Percentiles rank a stretch among this genome's conserved stretches.
Conservation (phyloP, 2,329 filamentous ascomycete genomes). For the Xylogone sp. region DNA sequence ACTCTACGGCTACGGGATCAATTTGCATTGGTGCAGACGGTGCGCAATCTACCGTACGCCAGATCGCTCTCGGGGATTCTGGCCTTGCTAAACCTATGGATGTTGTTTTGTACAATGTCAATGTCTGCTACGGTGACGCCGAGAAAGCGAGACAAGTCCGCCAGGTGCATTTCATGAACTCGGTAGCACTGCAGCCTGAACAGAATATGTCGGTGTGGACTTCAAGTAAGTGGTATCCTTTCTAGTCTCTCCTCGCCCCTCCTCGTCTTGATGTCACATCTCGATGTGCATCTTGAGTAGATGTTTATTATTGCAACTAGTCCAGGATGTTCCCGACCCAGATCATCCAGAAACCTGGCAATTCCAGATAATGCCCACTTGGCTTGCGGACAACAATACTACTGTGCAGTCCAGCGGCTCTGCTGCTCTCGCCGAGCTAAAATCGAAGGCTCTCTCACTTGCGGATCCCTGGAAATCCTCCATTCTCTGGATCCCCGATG, state of each 20-base stretch:
- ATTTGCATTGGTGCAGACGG: slow-evolving; percentile 30
- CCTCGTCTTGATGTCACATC: background rate
- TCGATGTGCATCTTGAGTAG: background rate
- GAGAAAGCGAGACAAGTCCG: background rate
- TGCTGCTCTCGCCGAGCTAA: slow-evolving; percentile 1
- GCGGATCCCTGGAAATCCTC: slow-evolving; percentile 5
- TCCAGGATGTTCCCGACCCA: slow-evolving; percentile 8
- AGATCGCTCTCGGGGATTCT: slow-evolving; percentile 20
- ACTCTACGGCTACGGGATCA: slow-evolving; percentile 20
- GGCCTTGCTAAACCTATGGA: background rate
- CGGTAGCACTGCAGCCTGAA: background rate
- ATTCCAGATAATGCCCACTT: slow-evolving; percentile 5
- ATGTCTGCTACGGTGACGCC: background rate
- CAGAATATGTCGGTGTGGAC: background rate
- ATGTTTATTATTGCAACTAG: background rate
- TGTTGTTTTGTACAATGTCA: background rate
- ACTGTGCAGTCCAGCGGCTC: background rate
- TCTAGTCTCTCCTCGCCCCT: background rate
- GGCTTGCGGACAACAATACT: background rate
- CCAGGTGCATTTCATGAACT: background rate
- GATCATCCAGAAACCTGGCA: slow-evolving; percentile 5
- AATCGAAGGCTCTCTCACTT: slow-evolving; percentile 2
- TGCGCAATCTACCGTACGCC: slow-evolving; percentile 24
- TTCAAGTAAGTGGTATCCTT: background rate
- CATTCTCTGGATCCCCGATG: slow-evolving; percentile 7